Evolutionary conservation across 768 basidiomycete species (phyloP).

Genomic region (Mycena rebaudengoi): DNA sequence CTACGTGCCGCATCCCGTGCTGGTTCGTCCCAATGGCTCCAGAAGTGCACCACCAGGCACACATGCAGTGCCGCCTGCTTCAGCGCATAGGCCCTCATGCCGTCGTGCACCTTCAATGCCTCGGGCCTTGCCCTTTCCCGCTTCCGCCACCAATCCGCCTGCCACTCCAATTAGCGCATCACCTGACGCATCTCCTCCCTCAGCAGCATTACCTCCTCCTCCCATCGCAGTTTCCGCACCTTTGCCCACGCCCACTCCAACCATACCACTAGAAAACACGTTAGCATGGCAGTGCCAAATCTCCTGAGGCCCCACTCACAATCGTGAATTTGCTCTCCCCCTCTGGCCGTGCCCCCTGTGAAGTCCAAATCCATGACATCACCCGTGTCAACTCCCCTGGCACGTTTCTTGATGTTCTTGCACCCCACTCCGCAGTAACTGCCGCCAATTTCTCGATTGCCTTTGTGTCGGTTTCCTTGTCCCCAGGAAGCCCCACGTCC

Average conservation of each 20-base stretch:
- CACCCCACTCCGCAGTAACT: background rate
- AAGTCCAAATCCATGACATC: background rate
- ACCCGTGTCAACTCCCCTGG: background rate
- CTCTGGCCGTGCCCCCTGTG: background rate
- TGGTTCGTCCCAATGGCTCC: no score
- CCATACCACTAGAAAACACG: background rate
- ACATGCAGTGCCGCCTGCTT: no score
- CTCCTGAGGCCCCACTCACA: background rate
- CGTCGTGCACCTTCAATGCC: no score
- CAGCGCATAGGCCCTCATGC: no score
- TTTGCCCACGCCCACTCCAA: background rate
- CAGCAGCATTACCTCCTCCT: no score
- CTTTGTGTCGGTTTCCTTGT: background rate
- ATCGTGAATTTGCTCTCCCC: background rate
- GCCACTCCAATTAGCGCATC: no score
- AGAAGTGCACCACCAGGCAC: no score
- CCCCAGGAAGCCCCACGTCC: background rate
- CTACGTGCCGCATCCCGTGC: no score
- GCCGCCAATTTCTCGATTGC: background rate
- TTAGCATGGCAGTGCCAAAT: no score
- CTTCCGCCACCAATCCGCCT: no score
- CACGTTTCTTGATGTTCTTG: background rate
- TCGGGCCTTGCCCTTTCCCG: no score
- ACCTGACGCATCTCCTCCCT: no score
- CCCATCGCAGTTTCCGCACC: background rate